phyloP scores from a whole-genome alignment of 2,329 filamentous ascomycete species.

The Sclerotinia minor region DNA sequence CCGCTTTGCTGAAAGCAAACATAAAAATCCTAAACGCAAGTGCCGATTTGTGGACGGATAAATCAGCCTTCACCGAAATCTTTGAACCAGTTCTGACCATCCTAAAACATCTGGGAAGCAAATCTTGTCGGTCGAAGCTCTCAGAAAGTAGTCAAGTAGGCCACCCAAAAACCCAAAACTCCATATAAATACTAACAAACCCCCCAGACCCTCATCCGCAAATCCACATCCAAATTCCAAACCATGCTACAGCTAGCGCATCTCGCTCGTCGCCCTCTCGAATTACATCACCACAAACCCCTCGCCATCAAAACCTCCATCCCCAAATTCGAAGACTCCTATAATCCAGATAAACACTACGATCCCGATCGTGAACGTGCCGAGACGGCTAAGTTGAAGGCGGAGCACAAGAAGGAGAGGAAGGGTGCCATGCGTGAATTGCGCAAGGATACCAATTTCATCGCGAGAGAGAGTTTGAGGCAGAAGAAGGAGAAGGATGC shows the following conservation, averaged over 20 bases:
- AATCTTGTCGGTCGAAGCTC: constrained; percentile 53
- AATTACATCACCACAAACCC: constrained; percentile 85
- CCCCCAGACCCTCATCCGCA: constrained; percentile 33
- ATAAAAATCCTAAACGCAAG: constrained; percentile 66
- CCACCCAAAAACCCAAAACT: neutral
- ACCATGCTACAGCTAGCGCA: constrained; percentile 61
- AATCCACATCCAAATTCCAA: constrained; percentile 47
- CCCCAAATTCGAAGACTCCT: constrained; percentile 94
- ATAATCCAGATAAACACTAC: constrained; percentile 95
- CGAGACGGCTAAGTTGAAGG: constrained; percentile 71
- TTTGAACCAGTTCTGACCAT: constrained; percentile 65
- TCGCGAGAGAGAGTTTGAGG: constrained; percentile 83
- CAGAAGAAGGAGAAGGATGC: constrained; percentile 92
- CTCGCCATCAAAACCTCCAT: constrained; percentile 84
- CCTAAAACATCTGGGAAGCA: constrained; percentile 61
- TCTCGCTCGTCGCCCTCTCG: constrained; percentile 71
- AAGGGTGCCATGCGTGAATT: constrained; percentile 94
- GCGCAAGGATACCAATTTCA: constrained; percentile 91
- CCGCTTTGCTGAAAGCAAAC: constrained; percentile 62
- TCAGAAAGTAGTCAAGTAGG: constrained; percentile 43
- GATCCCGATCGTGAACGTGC: constrained; percentile 90
- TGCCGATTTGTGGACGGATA: constrained; percentile 70
- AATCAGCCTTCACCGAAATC: constrained; percentile 75
- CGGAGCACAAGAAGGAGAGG: constrained; percentile 67
- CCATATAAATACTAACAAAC: neutral